Evolutionary conservation across 2,329 filamentous ascomycete genomes (phyloP).

Genomic region (Aspergillus pseudotamarii): DNA sequence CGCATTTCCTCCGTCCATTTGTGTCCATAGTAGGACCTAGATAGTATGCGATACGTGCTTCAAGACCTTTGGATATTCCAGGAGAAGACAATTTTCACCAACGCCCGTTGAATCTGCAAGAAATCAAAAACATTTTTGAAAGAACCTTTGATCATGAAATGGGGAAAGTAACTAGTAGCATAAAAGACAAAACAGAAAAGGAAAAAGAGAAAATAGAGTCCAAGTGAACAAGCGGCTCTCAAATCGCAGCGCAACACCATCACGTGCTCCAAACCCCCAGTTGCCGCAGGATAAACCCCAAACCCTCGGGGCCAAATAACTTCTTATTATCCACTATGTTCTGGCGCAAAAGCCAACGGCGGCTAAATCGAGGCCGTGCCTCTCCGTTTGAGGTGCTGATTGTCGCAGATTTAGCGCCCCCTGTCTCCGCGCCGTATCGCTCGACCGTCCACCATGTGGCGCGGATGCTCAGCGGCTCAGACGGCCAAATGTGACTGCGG

Average conservation of each 20-base stretch:
- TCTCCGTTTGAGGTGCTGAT: slow-evolving; percentile 17
- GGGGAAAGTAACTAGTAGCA: not conserved
- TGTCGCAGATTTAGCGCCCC: slow-evolving; percentile 31
- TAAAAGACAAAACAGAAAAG: not conserved
- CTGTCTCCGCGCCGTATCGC: slow-evolving; percentile 22
- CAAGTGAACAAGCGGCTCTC: not conserved
- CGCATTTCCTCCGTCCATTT: no score
- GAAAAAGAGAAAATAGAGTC: not conserved
- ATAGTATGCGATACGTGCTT: not conserved
- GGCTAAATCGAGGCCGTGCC: slow-evolving; percentile 25
- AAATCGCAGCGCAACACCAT: not conserved
- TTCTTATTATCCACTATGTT: slow-evolving; percentile 4
- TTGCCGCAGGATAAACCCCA: not conserved
- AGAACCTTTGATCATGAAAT: not conserved
- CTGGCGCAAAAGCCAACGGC: slow-evolving; percentile 27
- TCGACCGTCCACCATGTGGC: slow-evolving; percentile 13
- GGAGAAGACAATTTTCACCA: no score
- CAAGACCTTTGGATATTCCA: not conserved
- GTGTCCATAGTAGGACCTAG: not conserved
- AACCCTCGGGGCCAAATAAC: not conserved
- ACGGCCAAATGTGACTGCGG: slow-evolving; percentile 2
- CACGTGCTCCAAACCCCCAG: not conserved
- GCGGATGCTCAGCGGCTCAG: slow-evolving; percentile 21
- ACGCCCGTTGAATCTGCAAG: no score
- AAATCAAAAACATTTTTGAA: not conserved